Base-by-base conservation (phyloP, 2,329 filamentous ascomycete genomes). In the Alternaria consortialis region DNA sequence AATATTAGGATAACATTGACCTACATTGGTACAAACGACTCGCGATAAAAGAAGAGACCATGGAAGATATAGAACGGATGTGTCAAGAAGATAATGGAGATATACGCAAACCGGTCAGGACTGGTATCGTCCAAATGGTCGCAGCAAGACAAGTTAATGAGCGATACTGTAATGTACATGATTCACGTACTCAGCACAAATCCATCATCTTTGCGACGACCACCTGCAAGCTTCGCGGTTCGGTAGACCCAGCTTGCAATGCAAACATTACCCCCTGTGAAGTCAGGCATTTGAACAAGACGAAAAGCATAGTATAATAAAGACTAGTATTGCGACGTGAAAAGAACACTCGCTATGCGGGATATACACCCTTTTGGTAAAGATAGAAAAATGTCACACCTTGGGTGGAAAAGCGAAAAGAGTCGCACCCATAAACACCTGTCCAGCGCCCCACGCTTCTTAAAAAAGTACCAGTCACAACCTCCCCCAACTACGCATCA, bases 301-400 rank as follows among this genome's bases (percentile, higher is more conserved):
- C 20, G 20, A 12, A 6, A 2, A 23, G 27, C 13, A 17, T 32
- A n/a, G 13, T 37, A 5, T 27, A 37, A 25, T 27, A 50, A 37
- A 50, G 32, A 32, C 46, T 50, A 50, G 32, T 50, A 50, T 50
- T 50, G 46, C 46, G 31, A 37, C 46, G 5, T 50, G 11, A 34
- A 48, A 34, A 34, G 7, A n/a, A 9, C 4, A 8, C 31, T 13
- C 46, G 32, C 31, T 36, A 12, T 50, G 46, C 32, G 32, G 32
- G 46, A 37, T 27, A 5, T 7, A 25, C 36, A 17, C 46, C 46
- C 13, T 37, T 50, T 32, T 50, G 37, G 37, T 40, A 11, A 11
- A 40, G 23, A 40, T 4, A 17, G 20, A 40, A 13, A 23, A 23
- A 23, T 40, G 11, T 23, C 39, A 42, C 20, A 25, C 27, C 27